These are phyloP conservation scores for Pythium utonaiense DNA, from an alignment of 352 stramenopile species.

Conservation along the genomic window DNA sequence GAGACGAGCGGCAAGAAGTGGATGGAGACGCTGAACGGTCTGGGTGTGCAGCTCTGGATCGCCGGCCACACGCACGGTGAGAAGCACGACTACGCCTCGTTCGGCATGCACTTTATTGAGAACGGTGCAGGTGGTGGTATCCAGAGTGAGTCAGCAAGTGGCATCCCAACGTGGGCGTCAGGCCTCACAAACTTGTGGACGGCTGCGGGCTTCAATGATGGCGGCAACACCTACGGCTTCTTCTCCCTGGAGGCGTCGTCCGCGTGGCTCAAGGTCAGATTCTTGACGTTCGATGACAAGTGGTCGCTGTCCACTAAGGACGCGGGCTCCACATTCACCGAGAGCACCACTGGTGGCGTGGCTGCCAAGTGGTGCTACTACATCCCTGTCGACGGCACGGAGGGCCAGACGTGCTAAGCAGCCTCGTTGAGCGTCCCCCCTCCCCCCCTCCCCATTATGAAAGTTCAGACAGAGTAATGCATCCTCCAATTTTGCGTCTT, in stretches of 20 bases:
- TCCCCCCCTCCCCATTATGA: neutral
- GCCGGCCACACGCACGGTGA: constrained; percentile 39
- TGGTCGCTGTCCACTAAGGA: constrained; percentile 28
- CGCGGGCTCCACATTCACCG: constrained; percentile 17
- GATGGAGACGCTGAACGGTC: constrained; percentile 20
- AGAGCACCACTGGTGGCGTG: constrained; percentile 27
- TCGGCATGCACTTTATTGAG: constrained; percentile 37
- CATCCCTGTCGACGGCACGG: constrained; percentile 31
- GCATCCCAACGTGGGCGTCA: constrained; percentile 19
- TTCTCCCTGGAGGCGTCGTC: constrained; percentile 30
- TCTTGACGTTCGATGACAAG: constrained; percentile 37
- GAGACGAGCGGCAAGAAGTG: constrained; percentile 21
- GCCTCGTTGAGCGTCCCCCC: too few species aligned
- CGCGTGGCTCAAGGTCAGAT: constrained; percentile 36
- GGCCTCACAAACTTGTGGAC: constrained; percentile 27
- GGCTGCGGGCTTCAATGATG: constrained; percentile 19
- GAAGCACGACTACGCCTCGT: constrained; percentile 33
- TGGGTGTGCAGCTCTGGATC: constrained; percentile 28
- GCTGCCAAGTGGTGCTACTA: constrained; percentile 36
- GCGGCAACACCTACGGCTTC: constrained; percentile 37
- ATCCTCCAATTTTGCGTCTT: neutral
- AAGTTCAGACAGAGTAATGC: neutral
- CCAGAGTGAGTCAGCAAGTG: constrained; percentile 30
- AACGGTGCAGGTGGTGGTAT: constrained; percentile 43
- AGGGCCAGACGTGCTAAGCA: constrained; percentile 28